Percentiles rank a stretch among this genome's conserved stretches.
These are phyloP conservation scores for Vigna angularis DNA, from an alignment of 306 rosid genomes.

Conservation along the genomic window DNA sequence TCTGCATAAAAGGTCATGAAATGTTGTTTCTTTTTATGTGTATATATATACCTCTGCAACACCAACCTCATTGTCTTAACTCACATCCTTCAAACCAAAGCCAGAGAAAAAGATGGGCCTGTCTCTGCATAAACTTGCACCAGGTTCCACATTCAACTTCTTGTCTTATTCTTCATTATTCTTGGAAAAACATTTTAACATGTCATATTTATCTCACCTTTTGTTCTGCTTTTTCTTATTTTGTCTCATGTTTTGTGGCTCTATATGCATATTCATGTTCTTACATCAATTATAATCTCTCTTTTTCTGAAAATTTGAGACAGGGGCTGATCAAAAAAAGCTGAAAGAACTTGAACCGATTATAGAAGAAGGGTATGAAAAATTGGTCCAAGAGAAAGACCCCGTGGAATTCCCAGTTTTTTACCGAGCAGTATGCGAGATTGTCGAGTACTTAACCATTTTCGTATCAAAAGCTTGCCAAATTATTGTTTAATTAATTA, in stretches of 20 bases:
- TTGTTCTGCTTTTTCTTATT: conserved; percentile 7
- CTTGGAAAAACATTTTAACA: neutral
- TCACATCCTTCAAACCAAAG: conserved; percentile 15
- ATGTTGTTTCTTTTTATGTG: neutral
- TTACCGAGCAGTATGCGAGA: conserved; percentile 55
- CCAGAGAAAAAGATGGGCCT: conserved; percentile 56
- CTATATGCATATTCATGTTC: neutral
- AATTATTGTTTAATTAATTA: neutral
- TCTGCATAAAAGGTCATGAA: conserved; percentile 31
- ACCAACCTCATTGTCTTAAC: conserved; percentile 21
- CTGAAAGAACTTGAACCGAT: conserved; percentile 39
- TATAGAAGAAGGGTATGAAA: conserved; percentile 22
- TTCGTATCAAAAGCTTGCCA: neutral
- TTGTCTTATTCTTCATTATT: neutral
- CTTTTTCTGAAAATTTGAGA: conserved; percentile 31
- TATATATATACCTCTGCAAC: neutral
- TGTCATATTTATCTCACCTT: neutral
- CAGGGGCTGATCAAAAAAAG: conserved; percentile 58
- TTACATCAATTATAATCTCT: neutral
- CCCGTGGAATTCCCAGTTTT: conserved; percentile 10
- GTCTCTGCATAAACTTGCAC: conserved; percentile 49
- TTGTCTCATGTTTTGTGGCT: neutral
- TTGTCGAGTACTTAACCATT: conserved; percentile 59
- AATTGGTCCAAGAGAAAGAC: neutral
- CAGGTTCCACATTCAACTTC: conserved; percentile 52